Evolutionary conservation across 495 filamentous ascomycete species (phyloP), one percentile per base, ranked within the genome.

Genomic region (Penicillium egyptiacum): DNA sequence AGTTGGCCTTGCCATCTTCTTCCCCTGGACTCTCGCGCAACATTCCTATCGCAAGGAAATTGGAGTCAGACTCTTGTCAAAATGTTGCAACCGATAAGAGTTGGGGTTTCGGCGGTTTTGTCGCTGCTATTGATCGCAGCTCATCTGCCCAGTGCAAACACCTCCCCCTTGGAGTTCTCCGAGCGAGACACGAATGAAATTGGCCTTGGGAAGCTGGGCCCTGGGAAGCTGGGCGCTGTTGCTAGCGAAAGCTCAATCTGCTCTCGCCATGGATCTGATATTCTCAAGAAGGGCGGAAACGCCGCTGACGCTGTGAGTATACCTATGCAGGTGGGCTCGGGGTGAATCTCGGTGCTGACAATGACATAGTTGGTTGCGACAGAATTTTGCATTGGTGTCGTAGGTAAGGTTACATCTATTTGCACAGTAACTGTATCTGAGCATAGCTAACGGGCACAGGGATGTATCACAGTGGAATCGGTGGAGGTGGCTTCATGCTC

Each of bases 401-500:
- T 88, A 52, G 87, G 88, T 81, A 62, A 63, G 70, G 62, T 5
- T 12, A 33, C 31, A 5, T 48, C n/a, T 19, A 30, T 3, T 4
- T 25, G 41, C 10, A 9, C 41, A 39, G 20, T 12, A 17, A 4
- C 20, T 12, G 11, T 46, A 25, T 16, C 39, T 54, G 31, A 31
- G 16, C 31, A 40, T 41, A 22, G 12, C 31, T 45, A 57, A 68
- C 12, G 56, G 57, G 14, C 55, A 58, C 37, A 78, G 84, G 78
- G 0, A 93, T 94, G 89, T 91, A 93, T 59, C 91, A 96, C 70
- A 90, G 87, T 28, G 90, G 90, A 26, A 85, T 96, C 35, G 90
- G 90, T 4, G 92, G 92, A 5, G 92, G 92, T n/a, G 91, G 92
- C 1, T 96, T 96, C 71, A 86, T 88, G 79, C 79, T 96, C 2